Base-by-base conservation (phyloP, 441 rosid genomes). In the California macrophylla region DNA sequence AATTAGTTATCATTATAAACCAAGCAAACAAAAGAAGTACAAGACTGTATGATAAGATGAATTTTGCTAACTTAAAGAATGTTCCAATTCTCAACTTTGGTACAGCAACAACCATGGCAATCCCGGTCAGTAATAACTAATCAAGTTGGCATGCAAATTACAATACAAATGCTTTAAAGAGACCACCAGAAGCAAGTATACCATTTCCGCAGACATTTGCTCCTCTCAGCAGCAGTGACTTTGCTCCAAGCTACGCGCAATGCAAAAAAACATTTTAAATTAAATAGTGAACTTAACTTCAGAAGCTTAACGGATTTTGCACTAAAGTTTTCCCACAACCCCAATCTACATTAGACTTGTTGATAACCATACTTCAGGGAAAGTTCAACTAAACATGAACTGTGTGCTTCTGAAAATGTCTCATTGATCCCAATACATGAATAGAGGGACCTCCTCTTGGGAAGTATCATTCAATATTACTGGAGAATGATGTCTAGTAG, bases 231-330 rank as follows among this genome's bases (percentile, higher is more conserved):
- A 69, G 97, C 97, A 64, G 98, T 85, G 68, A 78, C 74, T 75
- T 80, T 92, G 82, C 99, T 92, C 98, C 99, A 94, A 69, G 94
- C 99, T 94, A 76, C 47, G 70, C 16, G 71, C 36, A 52, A 67
- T 7, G 62, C 26, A 56, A 23, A 52, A 56, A 1, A 6, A 1
- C 9, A 8, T 38, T 38, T 38, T 0, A 8, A 38, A 9, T 8
- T 10, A 12, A 36, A 42, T 12, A 64, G 50, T 50, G 29, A 24
- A 62, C 24, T 7, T 6, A 64, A 4, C 40, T 63, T 9, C 36
- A 77, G 21, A 47, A 65, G 25, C 66, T 54, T 45, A 52, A 63
- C 28, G 28, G 13, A 68, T 20, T 50, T 15, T 34, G 66, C 66
- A 71, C 42, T 38, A 29, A 70, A 58, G 64, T 58, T 58, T 10